Evolutionary conservation across 192 early-diverging fungal genomes (phyloP).

Genomic region (Oehlia diaphana): DNA sequence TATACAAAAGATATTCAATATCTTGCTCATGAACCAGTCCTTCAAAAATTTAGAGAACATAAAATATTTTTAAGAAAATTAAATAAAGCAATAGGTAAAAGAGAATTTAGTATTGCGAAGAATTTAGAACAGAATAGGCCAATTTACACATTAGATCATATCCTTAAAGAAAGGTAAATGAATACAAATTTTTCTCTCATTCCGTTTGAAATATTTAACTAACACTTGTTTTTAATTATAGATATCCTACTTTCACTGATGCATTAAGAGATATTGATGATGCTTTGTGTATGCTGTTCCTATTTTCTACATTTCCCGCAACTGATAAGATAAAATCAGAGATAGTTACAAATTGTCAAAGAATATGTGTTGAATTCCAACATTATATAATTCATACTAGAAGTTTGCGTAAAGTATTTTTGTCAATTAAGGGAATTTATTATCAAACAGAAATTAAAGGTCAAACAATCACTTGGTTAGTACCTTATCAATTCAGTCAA

Average conservation of each 20-base stretch:
- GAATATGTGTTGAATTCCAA: slow-evolving; percentile 90
- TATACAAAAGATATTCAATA: slow-evolving; percentile 96
- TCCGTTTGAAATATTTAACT: not conserved
- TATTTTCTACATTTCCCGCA: slow-evolving; percentile 90
- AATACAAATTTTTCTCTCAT: not conserved
- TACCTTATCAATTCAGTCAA: slow-evolving; percentile 95
- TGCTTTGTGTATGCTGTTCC: slow-evolving; percentile 93
- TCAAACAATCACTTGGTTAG: slow-evolving; percentile 91
- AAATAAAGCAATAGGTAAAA: slow-evolving; percentile 80
- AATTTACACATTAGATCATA: slow-evolving; percentile 86
- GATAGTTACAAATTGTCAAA: slow-evolving; percentile 73
- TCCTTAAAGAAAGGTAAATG: slow-evolving; percentile 85
- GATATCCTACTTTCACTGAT: slow-evolving; percentile 92
- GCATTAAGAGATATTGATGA: slow-evolving; percentile 96
- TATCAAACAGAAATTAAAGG: slow-evolving; percentile 98
- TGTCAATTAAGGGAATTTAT: slow-evolving; percentile 99
- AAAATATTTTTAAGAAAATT: slow-evolving; percentile 87
- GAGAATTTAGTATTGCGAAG: slow-evolving; percentile 76
- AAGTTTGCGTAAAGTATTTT: slow-evolving; percentile 84
- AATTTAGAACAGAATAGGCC: slow-evolving; percentile 76
- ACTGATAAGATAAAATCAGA: slow-evolving; percentile 60
- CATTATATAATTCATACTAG: slow-evolving; percentile 82
- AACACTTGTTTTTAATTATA: slow-evolving; percentile 10
- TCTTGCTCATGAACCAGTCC: slow-evolving; percentile 90
- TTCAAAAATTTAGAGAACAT: slow-evolving; percentile 91